A percentile compares a stretch with the other conserved stretches of the same genome.
Evolutionary conservation across 108 stramenopile species (phyloP).

Genomic region (Pseudonitzschia multiseries): DNA sequence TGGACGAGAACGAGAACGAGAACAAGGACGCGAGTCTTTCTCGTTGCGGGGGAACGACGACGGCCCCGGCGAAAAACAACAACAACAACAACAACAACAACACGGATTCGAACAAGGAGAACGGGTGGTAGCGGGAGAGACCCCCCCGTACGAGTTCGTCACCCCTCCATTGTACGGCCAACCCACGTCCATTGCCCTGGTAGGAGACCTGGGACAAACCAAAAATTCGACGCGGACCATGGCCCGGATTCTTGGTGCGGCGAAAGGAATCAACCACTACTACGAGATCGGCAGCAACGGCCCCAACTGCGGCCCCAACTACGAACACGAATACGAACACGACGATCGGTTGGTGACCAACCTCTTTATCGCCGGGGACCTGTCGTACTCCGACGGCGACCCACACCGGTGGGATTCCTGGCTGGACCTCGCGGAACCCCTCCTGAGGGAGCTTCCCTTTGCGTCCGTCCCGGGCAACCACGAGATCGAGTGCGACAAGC

Average conservation of each 20-base stretch:
- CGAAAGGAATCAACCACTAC: neutral
- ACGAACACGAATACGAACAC: neutral
- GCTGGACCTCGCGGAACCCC: constrained; percentile 61
- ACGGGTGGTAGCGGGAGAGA: constrained; percentile 15
- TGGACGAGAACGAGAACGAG: too few relatives aligned
- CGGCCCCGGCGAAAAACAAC: neutral
- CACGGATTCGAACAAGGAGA: neutral
- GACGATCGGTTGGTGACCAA: constrained; percentile 17
- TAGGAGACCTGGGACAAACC: constrained; percentile 50
- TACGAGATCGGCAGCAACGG: neutral
- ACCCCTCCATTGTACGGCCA: constrained; percentile 38
- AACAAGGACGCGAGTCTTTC: neutral
- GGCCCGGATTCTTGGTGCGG: constrained; percentile 37
- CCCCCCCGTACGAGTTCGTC: constrained; percentile 22
- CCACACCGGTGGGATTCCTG: constrained; percentile 76
- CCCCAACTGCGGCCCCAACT: too few relatives aligned
- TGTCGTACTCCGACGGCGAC: constrained; percentile 75
- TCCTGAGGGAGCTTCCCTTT: constrained; percentile 48
- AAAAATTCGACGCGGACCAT: constrained; percentile 54
- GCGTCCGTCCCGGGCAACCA: constrained; percentile 81
- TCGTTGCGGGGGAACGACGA: neutral
- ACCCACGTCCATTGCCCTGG: constrained; percentile 47
- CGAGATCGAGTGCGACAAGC: constrained; percentile 74
- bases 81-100: too few relatives aligned
- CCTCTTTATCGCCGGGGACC: constrained; percentile 65